Base-by-base conservation (phyloP, 257 asterid genomes). In the Gentiana macrophylla region DNA sequence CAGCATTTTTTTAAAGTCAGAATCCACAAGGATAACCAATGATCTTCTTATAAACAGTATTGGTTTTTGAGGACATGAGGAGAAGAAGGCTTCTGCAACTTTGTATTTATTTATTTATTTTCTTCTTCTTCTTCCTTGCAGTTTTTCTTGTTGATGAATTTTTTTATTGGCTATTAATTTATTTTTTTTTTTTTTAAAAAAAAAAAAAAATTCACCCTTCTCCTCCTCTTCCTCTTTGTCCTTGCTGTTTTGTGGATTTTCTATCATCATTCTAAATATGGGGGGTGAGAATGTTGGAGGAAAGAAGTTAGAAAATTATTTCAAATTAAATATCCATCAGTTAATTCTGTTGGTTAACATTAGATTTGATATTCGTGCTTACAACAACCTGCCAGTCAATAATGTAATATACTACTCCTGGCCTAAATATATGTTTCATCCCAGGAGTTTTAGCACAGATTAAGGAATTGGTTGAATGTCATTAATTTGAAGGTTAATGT, bases 241-340 rank as follows among this genome's bases (percentile, higher is more conserved):
- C 53, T 35, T 9, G 2, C 57, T 37, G 12, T 37, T 51, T 63
- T 7, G 46, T 35, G 56, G 45, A 57, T 66, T 62, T 66, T 67
- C 57, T 50, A 59, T 67, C 67, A 61, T 76, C 48, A 54, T 63
- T 72, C 67, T 57, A 69, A 72, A 57, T 37, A 47, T 52, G 51
- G 46, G 62, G 37, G 24, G 24, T 8, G 67, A 43, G 41, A 38
- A 38, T 32, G 49, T 32, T 15, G 45, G 49, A 67, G 38, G 55
- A 51, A 62, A 50, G 57, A 62, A 43, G 47, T 36, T 33, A 24
- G 62, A 35, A 55, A 32, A 67, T 46, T 64, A 55, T 56, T 41
- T 7, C 43, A 53, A 58, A 46, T 50, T 55, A 57, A 32, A 32
- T 63, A 52, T 53, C 44, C 34, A 36, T 49, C 15, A 47, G 60